Base-by-base conservation (phyloP, 805 yeast species). In the Scheffersomyces spartinae region DNA sequence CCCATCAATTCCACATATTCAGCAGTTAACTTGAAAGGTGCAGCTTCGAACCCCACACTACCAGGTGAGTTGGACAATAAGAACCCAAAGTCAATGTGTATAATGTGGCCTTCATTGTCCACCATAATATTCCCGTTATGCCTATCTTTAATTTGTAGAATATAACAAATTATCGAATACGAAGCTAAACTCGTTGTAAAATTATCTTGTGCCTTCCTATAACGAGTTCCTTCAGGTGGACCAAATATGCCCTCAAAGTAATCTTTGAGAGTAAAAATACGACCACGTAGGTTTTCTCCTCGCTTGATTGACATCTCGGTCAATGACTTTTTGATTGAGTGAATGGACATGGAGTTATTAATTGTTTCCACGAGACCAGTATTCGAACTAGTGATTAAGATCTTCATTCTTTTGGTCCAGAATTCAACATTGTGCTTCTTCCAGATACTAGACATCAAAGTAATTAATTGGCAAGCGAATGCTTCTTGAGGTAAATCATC, bases 101-200 rank as follows among this genome's bases (percentile, higher is more conserved):
- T 74, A 8, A 91, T 79, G 45, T 91, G 98, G 1, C 98, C 98
- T 32, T 88, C 94, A 31, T 78, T 74, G 45, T 91, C 98, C 20
- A 88, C 61, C 98, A 91, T 88, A 31, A 91, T 86, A 49, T 91
- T 91, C 43, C 98, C 98, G 46, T 88, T 88, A 47, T 88, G 98
- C 38, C 98, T 71, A 51, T 91, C 98, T 48, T 91, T 91, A 32
- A 91, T 82, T 54, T 88, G 97, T 25, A 91, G 58, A 20, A 88
- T 57, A 39, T 85, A 91, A 33, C 95, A 84, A 17, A 91, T 76
- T 10, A 91, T 74, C 0, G 96, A 85, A 51, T 88, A 91, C 0
- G 93, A 79, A 0, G 98, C 97, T 36, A 91, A 60, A 11, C 95
- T 83, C 25, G 66, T 64, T 2, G 93, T 81, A 52, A 91, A 91